phyloP scores from a whole-genome alignment of 2,329 filamentous ascomycete genomes.

The Emergomyces africanus region DNA sequence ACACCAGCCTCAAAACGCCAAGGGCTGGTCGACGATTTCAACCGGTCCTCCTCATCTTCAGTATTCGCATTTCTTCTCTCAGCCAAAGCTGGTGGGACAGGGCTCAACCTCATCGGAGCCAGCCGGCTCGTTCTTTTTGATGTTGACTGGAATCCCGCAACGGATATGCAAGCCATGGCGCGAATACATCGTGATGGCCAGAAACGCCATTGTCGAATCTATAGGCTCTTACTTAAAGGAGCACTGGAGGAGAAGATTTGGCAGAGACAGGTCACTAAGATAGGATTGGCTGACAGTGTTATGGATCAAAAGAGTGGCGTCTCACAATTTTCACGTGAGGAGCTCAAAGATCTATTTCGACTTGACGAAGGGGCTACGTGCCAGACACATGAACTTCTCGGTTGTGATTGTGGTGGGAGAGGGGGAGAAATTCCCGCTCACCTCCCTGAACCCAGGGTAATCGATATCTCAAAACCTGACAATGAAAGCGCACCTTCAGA shows the following conservation, averaged over 20 bases:
- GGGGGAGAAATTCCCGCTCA: slow-evolving; percentile 22
- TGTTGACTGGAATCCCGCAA: slow-evolving; percentile 64
- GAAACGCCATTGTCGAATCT: slow-evolving; percentile 54
- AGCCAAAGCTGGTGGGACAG: slow-evolving; percentile 57
- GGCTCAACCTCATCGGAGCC: slow-evolving; percentile 58
- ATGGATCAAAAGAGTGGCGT: slow-evolving; percentile 51
- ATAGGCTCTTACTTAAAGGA: slow-evolving; percentile 54
- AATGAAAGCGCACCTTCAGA: slow-evolving; percentile 4
- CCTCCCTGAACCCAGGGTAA: not conserved
- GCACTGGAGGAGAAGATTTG: slow-evolving; percentile 64
- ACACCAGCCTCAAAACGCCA: slow-evolving; percentile 54
- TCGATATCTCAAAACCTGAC: not conserved
- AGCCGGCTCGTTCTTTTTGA: slow-evolving; percentile 59
- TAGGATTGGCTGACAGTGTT: slow-evolving; percentile 56
- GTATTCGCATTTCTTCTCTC: slow-evolving; percentile 60
- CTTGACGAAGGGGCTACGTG: slow-evolving; percentile 49
- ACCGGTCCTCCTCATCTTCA: slow-evolving; percentile 41
- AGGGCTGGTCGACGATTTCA: slow-evolving; percentile 57
- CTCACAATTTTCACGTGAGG: slow-evolving; percentile 51
- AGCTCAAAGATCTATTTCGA: slow-evolving; percentile 54
- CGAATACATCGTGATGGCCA: slow-evolving; percentile 62
- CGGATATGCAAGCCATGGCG: slow-evolving; percentile 62
- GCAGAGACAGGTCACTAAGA: slow-evolving; percentile 59
- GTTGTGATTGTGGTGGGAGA: slow-evolving; percentile 48
- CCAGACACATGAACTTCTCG: slow-evolving; percentile 55